Evolutionary conservation across 305 asterid species (phyloP).

Genomic region (Fraxinus platypoda): DNA sequence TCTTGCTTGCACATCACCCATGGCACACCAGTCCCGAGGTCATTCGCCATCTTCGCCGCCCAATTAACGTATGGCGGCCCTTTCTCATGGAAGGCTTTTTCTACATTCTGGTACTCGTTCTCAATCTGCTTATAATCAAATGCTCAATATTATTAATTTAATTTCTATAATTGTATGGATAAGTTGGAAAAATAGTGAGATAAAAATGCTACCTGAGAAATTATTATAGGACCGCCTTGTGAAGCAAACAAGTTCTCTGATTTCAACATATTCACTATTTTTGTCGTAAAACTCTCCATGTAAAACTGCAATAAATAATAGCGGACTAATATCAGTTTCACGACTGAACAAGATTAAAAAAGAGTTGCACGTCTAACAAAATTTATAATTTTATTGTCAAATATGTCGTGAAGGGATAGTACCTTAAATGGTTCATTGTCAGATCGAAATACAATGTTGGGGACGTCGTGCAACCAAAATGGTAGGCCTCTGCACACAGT

Average conservation of each 20-base stretch:
- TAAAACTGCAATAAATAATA: constrained; percentile 36
- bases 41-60: constrained; percentile 84
- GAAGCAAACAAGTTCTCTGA: constrained; percentile 72
- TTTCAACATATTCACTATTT: constrained; percentile 71
- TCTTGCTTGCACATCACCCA: constrained; percentile 96
- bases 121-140: constrained; percentile 51
- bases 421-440: constrained; percentile 84
- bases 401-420: background rate
- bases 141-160: background rate
- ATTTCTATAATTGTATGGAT: background rate
- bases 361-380: background rate
- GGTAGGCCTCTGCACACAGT: constrained; percentile 64
- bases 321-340: background rate
- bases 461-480: constrained; percentile 83
- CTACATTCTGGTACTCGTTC: constrained; percentile 80
- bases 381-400: background rate
- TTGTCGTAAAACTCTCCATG: constrained; percentile 67
- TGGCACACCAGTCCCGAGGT: constrained; percentile 76
- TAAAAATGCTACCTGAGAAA: constrained; percentile 58
- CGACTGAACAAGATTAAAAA: background rate
- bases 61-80: constrained; percentile 76
- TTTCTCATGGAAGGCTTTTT: constrained; percentile 40
- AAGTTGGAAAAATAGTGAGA: background rate
- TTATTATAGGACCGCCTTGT: constrained; percentile 88
- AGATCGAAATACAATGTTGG: constrained; percentile 61